Evolutionary conservation across 108 stramenopile species (phyloP).

Genomic region (Heterococcus sp.): DNA sequence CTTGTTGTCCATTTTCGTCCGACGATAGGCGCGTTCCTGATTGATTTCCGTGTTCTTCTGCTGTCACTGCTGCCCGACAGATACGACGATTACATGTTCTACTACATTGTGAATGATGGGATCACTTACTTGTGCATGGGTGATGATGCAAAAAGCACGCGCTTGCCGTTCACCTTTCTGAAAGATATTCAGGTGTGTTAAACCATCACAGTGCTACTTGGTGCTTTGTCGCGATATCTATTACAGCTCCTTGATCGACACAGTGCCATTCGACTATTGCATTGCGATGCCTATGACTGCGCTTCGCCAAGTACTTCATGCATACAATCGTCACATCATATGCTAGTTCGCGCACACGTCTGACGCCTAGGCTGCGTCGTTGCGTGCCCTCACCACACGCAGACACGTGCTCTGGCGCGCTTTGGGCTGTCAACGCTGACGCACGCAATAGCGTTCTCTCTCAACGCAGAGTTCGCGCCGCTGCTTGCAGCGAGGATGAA

Average conservation of each 20-base stretch:
- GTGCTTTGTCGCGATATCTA: no score
- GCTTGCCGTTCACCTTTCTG: constrained; percentile 38
- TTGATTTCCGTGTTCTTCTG: neutral
- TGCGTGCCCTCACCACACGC: no score
- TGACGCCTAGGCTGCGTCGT: no score
- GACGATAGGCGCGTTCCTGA: neutral
- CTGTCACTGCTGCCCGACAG: neutral
- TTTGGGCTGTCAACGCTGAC: neutral
- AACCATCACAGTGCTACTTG: no score
- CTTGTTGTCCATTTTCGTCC: neutral
- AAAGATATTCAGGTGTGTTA: neutral
- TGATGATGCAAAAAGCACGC: constrained; percentile 17
- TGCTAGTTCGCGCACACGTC: no score
- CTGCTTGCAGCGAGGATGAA: constrained; percentile 14
- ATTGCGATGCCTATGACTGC: no score
- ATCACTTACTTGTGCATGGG: constrained; percentile 39
- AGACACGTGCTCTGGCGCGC: neutral
- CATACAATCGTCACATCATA: no score
- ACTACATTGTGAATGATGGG: constrained; percentile 43
- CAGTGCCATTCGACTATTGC: no score
- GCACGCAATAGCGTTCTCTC: constrained; percentile 15
- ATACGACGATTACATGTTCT: constrained; percentile 26
- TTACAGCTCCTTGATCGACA: no score
- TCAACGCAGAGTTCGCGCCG: constrained; percentile 39
- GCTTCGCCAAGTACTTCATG: no score